Evolutionary conservation across 805 yeast genomes (phyloP).

Genomic region (Starmerella khaoyaiensis): DNA sequence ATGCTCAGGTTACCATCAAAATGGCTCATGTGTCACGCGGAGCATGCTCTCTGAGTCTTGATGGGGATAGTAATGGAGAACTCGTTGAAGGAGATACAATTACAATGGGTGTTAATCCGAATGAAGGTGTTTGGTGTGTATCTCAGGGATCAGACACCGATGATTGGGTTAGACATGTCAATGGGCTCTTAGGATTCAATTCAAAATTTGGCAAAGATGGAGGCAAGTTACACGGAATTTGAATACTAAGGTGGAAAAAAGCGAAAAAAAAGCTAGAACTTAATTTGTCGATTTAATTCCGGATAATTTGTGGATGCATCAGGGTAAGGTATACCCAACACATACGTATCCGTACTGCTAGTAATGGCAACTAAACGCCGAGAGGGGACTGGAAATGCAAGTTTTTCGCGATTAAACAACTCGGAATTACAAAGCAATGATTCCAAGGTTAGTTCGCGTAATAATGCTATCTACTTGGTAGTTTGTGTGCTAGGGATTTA

Average conservation of each 20-base stretch:
- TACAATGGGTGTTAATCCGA: constrained; percentile 23
- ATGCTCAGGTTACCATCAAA: constrained; percentile 44
- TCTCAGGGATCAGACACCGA: constrained; percentile 50
- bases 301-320: background rate
- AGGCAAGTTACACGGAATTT: too few species aligned
- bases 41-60: constrained; percentile 51
- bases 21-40: constrained; percentile 28
- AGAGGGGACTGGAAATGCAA: background rate
- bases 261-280: too few species aligned
- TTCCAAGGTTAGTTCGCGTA: too few species aligned
- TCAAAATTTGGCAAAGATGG: constrained; percentile 46
- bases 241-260: too few species aligned
- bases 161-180: constrained; percentile 88
- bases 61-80: constrained; percentile 66
- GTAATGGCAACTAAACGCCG: background rate
- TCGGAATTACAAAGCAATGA: background rate
- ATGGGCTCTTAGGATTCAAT: constrained; percentile 79
- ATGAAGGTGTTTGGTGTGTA: constrained; percentile 70
- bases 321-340: too few species aligned
- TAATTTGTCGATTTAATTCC: too few species aligned
- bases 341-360: background rate
- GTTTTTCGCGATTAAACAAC: background rate
- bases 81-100: constrained; percentile 52
- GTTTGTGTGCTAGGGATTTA: constrained; percentile 55
- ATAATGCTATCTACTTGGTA: constrained; percentile 4